Evolutionary conservation across 208 protist genomes (phyloP).

Genomic region (Entamoeba moshkovskii): DNA sequence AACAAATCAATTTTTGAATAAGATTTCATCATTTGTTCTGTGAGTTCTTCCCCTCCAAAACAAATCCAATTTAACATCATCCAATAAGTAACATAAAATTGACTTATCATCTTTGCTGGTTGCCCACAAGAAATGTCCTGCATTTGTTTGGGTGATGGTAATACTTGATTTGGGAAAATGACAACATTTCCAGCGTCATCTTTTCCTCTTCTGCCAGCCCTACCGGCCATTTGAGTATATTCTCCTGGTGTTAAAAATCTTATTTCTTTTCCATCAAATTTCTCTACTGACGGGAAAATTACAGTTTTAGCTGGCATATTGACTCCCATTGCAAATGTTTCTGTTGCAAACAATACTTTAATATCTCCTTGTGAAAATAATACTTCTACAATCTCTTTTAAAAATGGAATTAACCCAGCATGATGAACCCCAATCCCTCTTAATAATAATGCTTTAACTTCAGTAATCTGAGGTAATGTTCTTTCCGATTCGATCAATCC

Average conservation of each 20-base stretch:
- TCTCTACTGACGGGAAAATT: slow-evolving; percentile 79
- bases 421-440: slow-evolving; percentile 68
- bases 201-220: slow-evolving; percentile 91
- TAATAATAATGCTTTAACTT: neutral
- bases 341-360: slow-evolving; percentile 65
- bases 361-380: slow-evolving; percentile 56
- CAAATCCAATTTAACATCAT: neutral
- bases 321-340: slow-evolving; percentile 73
- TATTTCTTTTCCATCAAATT: slow-evolving; percentile 82
- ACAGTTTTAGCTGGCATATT: slow-evolving; percentile 71
- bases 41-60: neutral
- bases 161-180: slow-evolving; percentile 34
- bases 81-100: neutral
- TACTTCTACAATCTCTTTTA: slow-evolving; percentile 71
- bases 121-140: neutral
- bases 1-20: neutral
- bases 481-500: neutral
- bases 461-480: neutral
- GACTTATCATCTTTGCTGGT: neutral
- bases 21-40: neutral
- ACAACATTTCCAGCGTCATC: slow-evolving; percentile 87
- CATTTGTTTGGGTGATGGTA: neutral
- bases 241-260: slow-evolving; percentile 78
- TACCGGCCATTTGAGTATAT: slow-evolving; percentile 98
- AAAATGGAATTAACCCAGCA: slow-evolving; percentile 60